A percentile compares a stretch with the other conserved stretches of the same genome.
Evolutionary conservation across 179 eudicot species (phyloP).

Genomic region (Beta macrorhiza): DNA sequence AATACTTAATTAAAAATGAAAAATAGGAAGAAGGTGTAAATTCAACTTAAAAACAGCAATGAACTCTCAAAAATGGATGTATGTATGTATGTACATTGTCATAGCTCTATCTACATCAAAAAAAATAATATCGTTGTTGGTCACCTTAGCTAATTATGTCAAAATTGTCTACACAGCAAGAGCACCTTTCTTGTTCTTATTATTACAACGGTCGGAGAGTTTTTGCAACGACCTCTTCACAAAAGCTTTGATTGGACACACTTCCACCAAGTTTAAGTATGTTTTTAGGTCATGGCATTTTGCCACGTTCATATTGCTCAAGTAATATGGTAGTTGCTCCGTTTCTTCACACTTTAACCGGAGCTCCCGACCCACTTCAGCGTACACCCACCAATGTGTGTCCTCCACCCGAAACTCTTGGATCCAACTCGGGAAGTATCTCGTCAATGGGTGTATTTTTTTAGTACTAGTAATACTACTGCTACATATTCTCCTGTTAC

Average conservation of each 20-base stretch:
- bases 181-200: not conserved
- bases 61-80: not conserved
- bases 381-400: slow-evolving; percentile 46
- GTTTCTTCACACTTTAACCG: slow-evolving; percentile 24
- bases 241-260: slow-evolving; percentile 33
- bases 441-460: not conserved
- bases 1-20: no score
- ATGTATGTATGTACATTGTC: not conserved
- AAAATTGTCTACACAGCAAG: not conserved
- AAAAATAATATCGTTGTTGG: no score
- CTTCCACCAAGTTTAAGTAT: slow-evolving; percentile 36
- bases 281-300: slow-evolving; percentile 47
- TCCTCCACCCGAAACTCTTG: slow-evolving; percentile 29
- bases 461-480: no score
- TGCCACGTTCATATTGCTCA: slow-evolving; percentile 33
- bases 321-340: slow-evolving; percentile 5
- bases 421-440: slow-evolving; percentile 28
- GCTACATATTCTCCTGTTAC: no score
- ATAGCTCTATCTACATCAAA: not conserved
- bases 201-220: not conserved
- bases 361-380: slow-evolving; percentile 46
- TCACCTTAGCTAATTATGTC: not conserved
- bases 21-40: not conserved
- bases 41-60: not conserved
- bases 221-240: slow-evolving; percentile 24